Evolutionary conservation across 2,329 filamentous ascomycete genomes (phyloP).

Genomic region (Talaromyces piceae): DNA sequence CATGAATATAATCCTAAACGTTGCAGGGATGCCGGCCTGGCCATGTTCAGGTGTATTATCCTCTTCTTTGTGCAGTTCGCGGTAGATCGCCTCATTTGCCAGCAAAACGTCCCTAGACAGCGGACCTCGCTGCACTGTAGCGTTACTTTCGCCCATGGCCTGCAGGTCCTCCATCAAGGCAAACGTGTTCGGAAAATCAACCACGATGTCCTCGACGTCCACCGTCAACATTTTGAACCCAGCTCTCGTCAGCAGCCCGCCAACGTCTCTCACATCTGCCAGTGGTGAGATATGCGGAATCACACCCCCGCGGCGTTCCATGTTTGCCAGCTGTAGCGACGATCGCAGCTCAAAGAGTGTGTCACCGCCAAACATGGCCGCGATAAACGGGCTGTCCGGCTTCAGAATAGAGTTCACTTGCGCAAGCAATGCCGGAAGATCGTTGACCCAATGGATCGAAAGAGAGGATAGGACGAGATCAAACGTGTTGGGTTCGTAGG

Average conservation of each 20-base stretch:
- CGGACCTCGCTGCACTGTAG: conserved; percentile 70
- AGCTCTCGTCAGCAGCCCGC: conserved; percentile 74
- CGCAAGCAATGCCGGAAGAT: conserved; percentile 74
- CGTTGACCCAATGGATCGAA: conserved; percentile 95
- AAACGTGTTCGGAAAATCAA: conserved; percentile 87
- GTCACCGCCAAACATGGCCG: conserved; percentile 94
- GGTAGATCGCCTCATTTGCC: conserved; percentile 83
- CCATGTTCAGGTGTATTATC: neutral
- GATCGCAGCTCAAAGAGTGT: conserved; percentile 89
- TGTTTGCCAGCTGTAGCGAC: conserved; percentile 83
- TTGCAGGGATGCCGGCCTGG: conserved; percentile 68
- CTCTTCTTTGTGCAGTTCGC: conserved; percentile 74
- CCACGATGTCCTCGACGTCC: conserved; percentile 93
- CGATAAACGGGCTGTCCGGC: conserved; percentile 85
- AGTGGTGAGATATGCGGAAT: conserved; percentile 84
- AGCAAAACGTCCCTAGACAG: conserved; percentile 77
- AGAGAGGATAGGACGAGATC: conserved; percentile 85
- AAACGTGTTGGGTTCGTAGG: conserved; percentile 69
- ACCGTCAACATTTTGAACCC: conserved; percentile 96
- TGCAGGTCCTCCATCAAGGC: conserved; percentile 90
- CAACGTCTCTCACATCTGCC: conserved; percentile 85
- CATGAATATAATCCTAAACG: conserved; percentile 95
- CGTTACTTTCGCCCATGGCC: conserved; percentile 93
- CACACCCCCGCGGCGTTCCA: conserved; percentile 84
- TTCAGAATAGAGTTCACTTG: conserved; percentile 84